Evolutionary conservation across 768 basidiomycete species (phyloP).

Genomic region (Strobilomyces confusus): DNA sequence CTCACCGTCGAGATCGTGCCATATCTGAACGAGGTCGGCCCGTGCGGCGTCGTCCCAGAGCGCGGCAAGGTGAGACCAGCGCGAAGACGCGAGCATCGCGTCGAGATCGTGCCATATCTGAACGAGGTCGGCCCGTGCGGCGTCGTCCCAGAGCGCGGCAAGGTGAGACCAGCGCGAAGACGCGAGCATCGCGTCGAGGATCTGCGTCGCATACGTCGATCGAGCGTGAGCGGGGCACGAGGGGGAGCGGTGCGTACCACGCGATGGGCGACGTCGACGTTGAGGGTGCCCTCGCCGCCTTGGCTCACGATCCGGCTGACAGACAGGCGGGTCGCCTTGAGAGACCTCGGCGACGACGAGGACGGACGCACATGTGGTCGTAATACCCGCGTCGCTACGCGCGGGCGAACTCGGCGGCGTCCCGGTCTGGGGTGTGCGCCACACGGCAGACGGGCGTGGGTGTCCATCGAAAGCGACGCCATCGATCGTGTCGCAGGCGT

Average conservation of each 20-base stretch:
- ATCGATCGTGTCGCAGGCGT: neutral
- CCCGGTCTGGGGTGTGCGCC: too few relatives aligned
- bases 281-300: conserved; percentile 45
- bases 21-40: conserved; percentile 43
- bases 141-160: conserved; percentile 41
- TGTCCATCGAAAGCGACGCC: neutral
- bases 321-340: too few relatives aligned
- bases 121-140: conserved; percentile 33
- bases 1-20: conserved; percentile 58
- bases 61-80: conserved; percentile 48
- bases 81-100: conserved; percentile 42
- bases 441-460: too few relatives aligned
- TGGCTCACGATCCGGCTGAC: conserved; percentile 40
- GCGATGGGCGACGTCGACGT: conserved; percentile 54
- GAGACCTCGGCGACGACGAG: neutral
- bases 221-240: too few relatives aligned
- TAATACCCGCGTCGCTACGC: conserved; percentile 56
- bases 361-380: conserved; percentile 19
- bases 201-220: neutral
- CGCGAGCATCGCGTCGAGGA: conserved; percentile 49
- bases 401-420: conserved; percentile 40
- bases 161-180: conserved; percentile 49
- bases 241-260: conserved; percentile 41
- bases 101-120: conserved; percentile 72
- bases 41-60: conserved; percentile 44